Evolutionary conservation across 257 asterid genomes (phyloP), one percentile per base, ranked within the genome.

Genomic region (Echites panduratus): DNA sequence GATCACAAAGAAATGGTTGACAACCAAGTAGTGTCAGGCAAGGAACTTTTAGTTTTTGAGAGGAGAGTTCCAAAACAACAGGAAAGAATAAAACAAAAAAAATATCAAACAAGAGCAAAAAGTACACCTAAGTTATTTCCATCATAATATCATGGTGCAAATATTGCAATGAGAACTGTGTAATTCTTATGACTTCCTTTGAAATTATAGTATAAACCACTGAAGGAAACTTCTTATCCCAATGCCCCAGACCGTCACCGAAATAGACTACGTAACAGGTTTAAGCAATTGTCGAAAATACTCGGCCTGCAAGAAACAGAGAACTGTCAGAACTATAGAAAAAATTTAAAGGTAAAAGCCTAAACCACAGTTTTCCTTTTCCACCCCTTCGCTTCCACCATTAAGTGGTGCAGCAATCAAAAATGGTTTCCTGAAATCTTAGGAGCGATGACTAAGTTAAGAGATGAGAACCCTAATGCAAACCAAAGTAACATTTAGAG

Each of bases 241-340:
- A 73, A 66, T 56, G 19, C 63, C 59, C 67, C 62, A 58, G 53
- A 26, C 58, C 68, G 66, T 66, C 38, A 70, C 72, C 41, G 45
- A 70, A 76, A 82, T 71, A 67, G 80, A 90, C 95, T 89, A 91
- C 95, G 97, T 91, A 49, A 90, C 97, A 48, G 96, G 97, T 80
- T 87, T 91, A 78, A 91, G 97, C 88, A 91, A 86, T 88, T 91
- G 97, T 64, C 97, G 96, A 82, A 89, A 91, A 81, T 91, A 91
- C 77, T 91, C 97, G 45, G 95, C 97, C 97, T 89, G 96, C 70
- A 80, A 73, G 54, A 45, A 80, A 73, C 61, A 76, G 32, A 74
- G 44, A 81, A 20, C 14, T 20, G 56, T 49, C 62, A 69, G 67
- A 59, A 7, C 43, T 63, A 63, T 17, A 66, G 29, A 8, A 20